Base-by-base conservation (phyloP, 2,329 filamentous ascomycete genomes). In the Cercospora sp. region DNA sequence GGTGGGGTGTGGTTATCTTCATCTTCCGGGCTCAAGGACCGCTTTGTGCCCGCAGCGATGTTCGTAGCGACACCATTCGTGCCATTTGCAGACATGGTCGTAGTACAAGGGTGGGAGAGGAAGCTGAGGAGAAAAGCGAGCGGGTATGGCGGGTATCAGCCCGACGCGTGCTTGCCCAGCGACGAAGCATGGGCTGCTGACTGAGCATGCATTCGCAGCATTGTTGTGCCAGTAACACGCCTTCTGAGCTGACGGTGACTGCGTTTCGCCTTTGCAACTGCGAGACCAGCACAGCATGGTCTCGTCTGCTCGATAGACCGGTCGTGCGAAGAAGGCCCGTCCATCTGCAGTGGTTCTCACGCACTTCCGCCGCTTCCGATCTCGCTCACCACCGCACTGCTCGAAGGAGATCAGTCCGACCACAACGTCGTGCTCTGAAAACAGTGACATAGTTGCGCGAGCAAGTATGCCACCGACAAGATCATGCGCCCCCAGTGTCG, bases 21-120 rank as follows among this genome's bases (percentile, higher is more conserved):
- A 16, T 73, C 71, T 21, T 72, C 70, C 2, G 75, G 73, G 66
- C 74, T 75, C 18, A 70, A 43, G 18, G 75, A 72, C 13, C 75
- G 69, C 61, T 76, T 76, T 21, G 63, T 59, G 65, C 72, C 72
- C 12, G 63, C 61, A 21, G 37, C 32, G 28, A 60, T 65, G 66
- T 67, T 68, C 12, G 66, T 51, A 16, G 53, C 53, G 26, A 34
- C 53, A 58, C 53, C 30, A 28, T 32, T 30, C 40, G 49, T 57
- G 32, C 62, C 62, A 57, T 64, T 57, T 37, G 62, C 55, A 28
- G 62, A 64, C 62, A 64, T 64, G n/a, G 18, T 40, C 43, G 61
- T 32, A 9, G 61, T 21, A 40, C 60, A 24, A 16, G 34, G 40
- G 30, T 34, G 60, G 34, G 21, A 37, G 30, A 62, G 24, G 40